Conservation (phyloP, 495 filamentous ascomycete genomes). For the Recurvomyces mirabilis region DNA sequence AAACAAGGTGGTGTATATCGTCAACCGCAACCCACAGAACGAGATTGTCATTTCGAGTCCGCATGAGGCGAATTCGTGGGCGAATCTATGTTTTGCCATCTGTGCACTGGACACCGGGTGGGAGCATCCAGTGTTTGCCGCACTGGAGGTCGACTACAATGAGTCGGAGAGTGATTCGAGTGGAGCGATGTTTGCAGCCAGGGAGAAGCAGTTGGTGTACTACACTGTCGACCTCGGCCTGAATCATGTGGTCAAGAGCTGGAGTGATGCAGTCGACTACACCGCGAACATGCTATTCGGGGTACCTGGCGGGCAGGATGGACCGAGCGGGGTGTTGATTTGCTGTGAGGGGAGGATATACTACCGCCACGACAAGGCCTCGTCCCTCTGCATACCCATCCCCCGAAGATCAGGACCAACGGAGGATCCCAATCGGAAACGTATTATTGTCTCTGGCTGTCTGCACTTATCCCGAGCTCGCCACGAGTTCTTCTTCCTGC, state of each 20-base stretch:
- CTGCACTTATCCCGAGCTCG: constrained; percentile 77
- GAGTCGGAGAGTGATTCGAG: constrained; percentile 86
- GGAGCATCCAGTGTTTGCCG: constrained; percentile 91
- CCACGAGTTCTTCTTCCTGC: constrained; percentile 94
- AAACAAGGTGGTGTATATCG: constrained; percentile 98
- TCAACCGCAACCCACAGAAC: constrained; percentile 88
- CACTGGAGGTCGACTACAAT: constrained; percentile 84
- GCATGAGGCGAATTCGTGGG: constrained; percentile 93
- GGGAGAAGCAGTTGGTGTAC: constrained; percentile 86
- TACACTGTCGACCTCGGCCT: constrained; percentile 94
- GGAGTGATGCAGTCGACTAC: constrained; percentile 86
- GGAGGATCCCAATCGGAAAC: constrained; percentile 85
- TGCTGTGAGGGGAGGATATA: constrained; percentile 91
- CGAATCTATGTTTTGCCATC: constrained; percentile 79
- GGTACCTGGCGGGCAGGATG: constrained; percentile 86
- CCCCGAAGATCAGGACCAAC: constrained; percentile 74
- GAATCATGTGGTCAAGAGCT: constrained; percentile 93
- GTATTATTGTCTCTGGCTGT: constrained; percentile 73
- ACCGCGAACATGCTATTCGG: constrained; percentile 86
- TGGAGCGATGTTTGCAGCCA: constrained; percentile 65
- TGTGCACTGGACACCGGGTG: constrained; percentile 87
- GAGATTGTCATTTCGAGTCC: constrained; percentile 95
- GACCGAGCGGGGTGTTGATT: constrained; percentile 87
- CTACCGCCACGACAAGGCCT: constrained; percentile 87
- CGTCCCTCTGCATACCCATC: constrained; percentile 77